Conservation (phyloP, 805 yeast species). For the Pichia rugopelliculosa region DNA sequence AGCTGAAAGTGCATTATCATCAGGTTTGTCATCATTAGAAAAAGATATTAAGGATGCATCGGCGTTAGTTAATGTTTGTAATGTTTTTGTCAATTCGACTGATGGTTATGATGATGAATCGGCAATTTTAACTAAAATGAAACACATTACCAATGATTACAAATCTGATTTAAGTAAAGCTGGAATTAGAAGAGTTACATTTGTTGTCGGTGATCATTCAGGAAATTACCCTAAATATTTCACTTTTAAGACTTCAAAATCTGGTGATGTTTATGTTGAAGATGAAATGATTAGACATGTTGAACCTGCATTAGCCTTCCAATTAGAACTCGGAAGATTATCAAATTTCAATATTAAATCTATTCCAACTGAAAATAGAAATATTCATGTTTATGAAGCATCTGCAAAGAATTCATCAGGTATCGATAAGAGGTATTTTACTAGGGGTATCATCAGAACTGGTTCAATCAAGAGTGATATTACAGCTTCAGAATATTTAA, state of each 20-base stretch:
- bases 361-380: conserved; percentile 91
- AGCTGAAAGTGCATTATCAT: conserved; percentile 70
- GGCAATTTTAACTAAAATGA: conserved; percentile 55
- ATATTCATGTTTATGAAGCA: conserved; percentile 96
- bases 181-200: conserved; percentile 86
- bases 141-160: conserved; percentile 57
- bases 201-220: conserved; percentile 73
- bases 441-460: conserved; percentile 95
- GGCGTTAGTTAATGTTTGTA: conserved; percentile 70
- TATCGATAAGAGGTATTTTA: conserved; percentile 90
- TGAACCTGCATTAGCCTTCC: conserved; percentile 97
- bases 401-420: conserved; percentile 83
- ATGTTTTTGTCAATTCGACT: conserved; percentile 63
- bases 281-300: conserved; percentile 94
- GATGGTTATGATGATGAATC: conserved; percentile 71
- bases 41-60: conserved; percentile 29
- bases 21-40: conserved; percentile 69
- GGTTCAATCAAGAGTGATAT: conserved; percentile 92
- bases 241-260: conserved; percentile 56
- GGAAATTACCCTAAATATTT: conserved; percentile 93
- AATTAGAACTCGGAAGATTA: conserved; percentile 87
- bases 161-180: conserved; percentile 63
- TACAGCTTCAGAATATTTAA: conserved; percentile 86
- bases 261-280: conserved; percentile 73
- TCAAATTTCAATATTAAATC: conserved; percentile 94